Percentiles rank a stretch among this genome's conserved stretches.
Conservation (phyloP, 2,329 filamentous ascomycete species). For the Cladosporium oxysporum region DNA sequence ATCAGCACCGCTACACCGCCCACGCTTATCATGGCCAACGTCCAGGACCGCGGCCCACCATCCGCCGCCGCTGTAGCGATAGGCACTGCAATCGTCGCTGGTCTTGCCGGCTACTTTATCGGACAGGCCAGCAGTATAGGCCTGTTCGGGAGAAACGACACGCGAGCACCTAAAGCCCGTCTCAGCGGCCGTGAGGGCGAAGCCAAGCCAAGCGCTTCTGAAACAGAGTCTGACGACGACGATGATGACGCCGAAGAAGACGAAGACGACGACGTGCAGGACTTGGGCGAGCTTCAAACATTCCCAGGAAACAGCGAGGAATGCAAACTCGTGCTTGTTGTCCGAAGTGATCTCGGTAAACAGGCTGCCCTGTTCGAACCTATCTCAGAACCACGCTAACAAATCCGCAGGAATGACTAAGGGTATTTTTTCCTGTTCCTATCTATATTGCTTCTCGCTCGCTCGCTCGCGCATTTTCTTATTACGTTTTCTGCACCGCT, state of each 20-base stretch:
- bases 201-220: slow-evolving; percentile 33
- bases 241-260: slow-evolving; percentile 43
- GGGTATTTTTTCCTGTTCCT: slow-evolving; percentile 57
- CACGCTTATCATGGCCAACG: slow-evolving; percentile 28
- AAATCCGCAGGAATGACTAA: slow-evolving; percentile 70
- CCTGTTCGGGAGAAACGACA: slow-evolving; percentile 62
- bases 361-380: background rate
- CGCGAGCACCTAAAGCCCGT: slow-evolving; percentile 19
- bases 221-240: slow-evolving; percentile 34
- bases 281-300: slow-evolving; percentile 47
- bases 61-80: slow-evolving; percentile 64
- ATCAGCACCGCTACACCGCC: slow-evolving; percentile 13
- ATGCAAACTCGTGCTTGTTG: slow-evolving; percentile 91
- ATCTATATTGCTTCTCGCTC: slow-evolving; percentile 11
- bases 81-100: slow-evolving; percentile 71
- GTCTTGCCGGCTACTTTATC: slow-evolving; percentile 74
- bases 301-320: slow-evolving; percentile 66
- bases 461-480: background rate
- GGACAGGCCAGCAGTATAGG: slow-evolving; percentile 68
- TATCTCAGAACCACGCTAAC: slow-evolving; percentile 6
- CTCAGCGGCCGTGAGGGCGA: slow-evolving; percentile 24
- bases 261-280: slow-evolving; percentile 38
- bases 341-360: slow-evolving; percentile 80
- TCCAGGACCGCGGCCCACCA: slow-evolving; percentile 43
- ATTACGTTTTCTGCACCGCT: slow-evolving; percentile 19